Evolutionary conservation across 768 basidiomycete genomes (phyloP).

Genomic region (Macrocybe gigantea): DNA sequence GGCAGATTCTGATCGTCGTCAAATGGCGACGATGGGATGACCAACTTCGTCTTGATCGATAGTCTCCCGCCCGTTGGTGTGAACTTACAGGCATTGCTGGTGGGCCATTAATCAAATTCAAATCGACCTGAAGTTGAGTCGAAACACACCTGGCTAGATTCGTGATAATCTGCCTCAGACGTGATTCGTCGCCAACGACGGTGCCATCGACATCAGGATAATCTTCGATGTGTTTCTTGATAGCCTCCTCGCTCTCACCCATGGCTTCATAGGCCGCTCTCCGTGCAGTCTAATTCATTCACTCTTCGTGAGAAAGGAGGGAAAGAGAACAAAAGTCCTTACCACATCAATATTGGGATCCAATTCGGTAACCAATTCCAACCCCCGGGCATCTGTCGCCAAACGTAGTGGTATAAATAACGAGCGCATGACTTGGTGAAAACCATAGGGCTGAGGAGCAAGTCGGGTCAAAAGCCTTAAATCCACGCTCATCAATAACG

Average conservation of each 20-base stretch:
- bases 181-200: slow-evolving; percentile 81
- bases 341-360: slow-evolving; percentile 66
- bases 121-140: slow-evolving; percentile 1
- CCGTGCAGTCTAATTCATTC: slow-evolving; percentile 43
- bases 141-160: slow-evolving; percentile 66
- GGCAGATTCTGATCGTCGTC: slow-evolving; percentile 3
- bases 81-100: slow-evolving; percentile 76
- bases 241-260: slow-evolving; percentile 40
- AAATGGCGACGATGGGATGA: slow-evolving; percentile 24
- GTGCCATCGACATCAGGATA: slow-evolving; percentile 53
- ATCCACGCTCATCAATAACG: background rate
- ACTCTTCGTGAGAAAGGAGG: background rate
- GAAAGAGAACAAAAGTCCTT: slow-evolving; percentile 6
- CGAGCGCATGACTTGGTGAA: slow-evolving; percentile 74
- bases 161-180: slow-evolving; percentile 75
- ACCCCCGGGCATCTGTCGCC: slow-evolving; percentile 58
- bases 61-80: slow-evolving; percentile 66
- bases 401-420: slow-evolving; percentile 65
- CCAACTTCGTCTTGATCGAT: slow-evolving; percentile 58
- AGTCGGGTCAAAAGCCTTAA: slow-evolving; percentile 3
- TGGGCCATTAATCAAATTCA: background rate
- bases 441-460: slow-evolving; percentile 53
- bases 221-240: slow-evolving; percentile 33
- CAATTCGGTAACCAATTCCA: slow-evolving; percentile 63
- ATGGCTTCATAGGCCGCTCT: slow-evolving; percentile 53